Base-by-base conservation (phyloP, 768 basidiomycete species). In the Naganishia friedmannii region DNA sequence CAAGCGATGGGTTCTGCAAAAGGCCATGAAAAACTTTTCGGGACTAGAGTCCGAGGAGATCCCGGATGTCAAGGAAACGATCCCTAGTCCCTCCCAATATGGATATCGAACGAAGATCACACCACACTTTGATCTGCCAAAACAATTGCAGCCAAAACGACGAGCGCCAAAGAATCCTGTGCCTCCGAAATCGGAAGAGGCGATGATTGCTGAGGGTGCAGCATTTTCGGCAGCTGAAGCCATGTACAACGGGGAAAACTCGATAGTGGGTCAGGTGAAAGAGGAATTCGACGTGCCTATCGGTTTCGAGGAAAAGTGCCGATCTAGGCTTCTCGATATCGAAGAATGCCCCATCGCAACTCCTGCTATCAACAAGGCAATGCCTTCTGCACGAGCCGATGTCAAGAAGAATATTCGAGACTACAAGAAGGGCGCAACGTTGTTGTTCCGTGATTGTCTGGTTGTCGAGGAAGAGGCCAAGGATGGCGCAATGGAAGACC, bases 31-130 rank as follows among this genome's bases (percentile, higher is more conserved):
- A 69, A 88, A 88, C 74, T 93, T 89, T 77, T 91, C 91, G 7
- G 69, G 72, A 81, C 86, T 86, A 68, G 28, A 81, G 78, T 53
- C 56, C 15, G 28, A 55, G 8, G 70, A 71, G 37, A 58, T 66
- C 66, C 93, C 95, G 9, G 65, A 79, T 0, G 87, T 93, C 23
- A 84, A 85, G 46, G 81, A 87, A 0, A 96, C 93, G 0, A 87
- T 93, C 8, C 86, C 87, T n/a, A 93, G 91, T 0, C 96, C 95
- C 0, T 83, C 91, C 58, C 88, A 94, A 66, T 97, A 95, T 78
- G 87, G 85, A 65, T 99, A 99, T 79, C 87, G 95, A 37, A 99
- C 96, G 1, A 99, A 99, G 82, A 88, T 99, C 66, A 97, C 96
- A 0, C 96, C 96, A 0, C 96, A 99, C 79, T 98, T 98, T 72